phyloP scores from a whole-genome alignment of 371 early-diverging fungal genomes.

The Syncephalastrum contaminatum region DNA sequence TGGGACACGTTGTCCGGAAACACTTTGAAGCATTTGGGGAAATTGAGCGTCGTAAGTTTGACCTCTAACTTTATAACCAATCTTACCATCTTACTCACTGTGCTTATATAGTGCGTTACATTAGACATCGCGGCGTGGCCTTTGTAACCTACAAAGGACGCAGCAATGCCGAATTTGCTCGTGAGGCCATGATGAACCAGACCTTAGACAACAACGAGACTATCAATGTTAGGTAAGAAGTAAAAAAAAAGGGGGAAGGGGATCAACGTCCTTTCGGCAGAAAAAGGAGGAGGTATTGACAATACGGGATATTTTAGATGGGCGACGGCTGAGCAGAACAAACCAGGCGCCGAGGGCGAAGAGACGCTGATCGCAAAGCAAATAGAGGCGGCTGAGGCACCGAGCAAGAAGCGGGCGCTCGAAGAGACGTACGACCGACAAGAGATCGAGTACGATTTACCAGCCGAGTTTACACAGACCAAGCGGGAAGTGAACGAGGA shows the following conservation, averaged over 20 bases:
- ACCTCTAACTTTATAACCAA: neutral
- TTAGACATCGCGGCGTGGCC: constrained; percentile 72
- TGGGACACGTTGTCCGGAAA: constrained; percentile 60
- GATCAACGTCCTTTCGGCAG: too few species aligned
- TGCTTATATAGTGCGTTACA: constrained; percentile 44
- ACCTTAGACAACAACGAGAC: constrained; percentile 68
- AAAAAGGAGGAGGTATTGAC: neutral
- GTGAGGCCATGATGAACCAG: constrained; percentile 89
- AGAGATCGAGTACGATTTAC: constrained; percentile 63
- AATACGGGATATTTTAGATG: constrained; percentile 45
- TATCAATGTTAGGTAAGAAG: constrained; percentile 40
- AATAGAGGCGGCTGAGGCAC: constrained; percentile 3
- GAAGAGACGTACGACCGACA: constrained; percentile 32
- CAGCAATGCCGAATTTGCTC: constrained; percentile 83
- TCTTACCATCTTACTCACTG: neutral
- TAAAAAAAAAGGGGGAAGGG: neutral
- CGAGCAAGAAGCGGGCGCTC: neutral
- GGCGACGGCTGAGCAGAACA: constrained; percentile 85
- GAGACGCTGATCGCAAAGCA: constrained; percentile 7
- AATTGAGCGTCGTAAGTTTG: constrained; percentile 62
- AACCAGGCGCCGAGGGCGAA: constrained; percentile 42
- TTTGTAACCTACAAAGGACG: constrained; percentile 77
- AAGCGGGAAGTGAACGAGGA: constrained; percentile 41
- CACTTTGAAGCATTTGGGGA: constrained; percentile 83
- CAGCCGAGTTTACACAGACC: constrained; percentile 48